A percentile compares a stretch with the other conserved stretches of the same genome.
phyloP scores from a whole-genome alignment of 2,329 filamentous ascomycete species.

The Stenocarpella maydis region DNA sequence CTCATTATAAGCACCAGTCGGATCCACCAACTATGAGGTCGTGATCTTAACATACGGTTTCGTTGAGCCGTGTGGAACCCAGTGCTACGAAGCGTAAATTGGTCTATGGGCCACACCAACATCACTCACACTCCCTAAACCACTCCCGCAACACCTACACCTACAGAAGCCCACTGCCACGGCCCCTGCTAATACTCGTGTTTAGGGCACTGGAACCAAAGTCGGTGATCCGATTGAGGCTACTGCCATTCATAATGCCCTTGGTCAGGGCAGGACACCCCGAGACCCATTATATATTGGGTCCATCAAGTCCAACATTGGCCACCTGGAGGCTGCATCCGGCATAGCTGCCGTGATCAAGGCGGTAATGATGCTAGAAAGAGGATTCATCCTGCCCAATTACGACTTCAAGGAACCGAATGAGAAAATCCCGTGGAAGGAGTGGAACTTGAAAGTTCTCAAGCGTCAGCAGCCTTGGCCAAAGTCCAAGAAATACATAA shows the following conservation, averaged over 20 bases:
- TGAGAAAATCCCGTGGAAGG: constrained; percentile 56
- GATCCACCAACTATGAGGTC: no score
- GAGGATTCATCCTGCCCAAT: constrained; percentile 59
- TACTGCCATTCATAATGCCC: constrained; percentile 48
- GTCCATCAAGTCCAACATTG: constrained; percentile 51
- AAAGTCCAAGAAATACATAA: constrained; percentile 57
- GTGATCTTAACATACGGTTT: no score
- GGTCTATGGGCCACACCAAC: no score
- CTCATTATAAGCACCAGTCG: neutral
- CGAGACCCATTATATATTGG: constrained; percentile 45
- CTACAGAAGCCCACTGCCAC: no score
- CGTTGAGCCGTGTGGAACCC: no score
- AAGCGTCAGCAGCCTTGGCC: constrained; percentile 55
- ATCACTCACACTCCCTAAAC: no score
- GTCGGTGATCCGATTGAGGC: constrained; percentile 58
- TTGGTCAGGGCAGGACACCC: constrained; percentile 41
- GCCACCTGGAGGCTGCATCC: constrained; percentile 60
- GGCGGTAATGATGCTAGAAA: constrained; percentile 59
- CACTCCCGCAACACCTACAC: no score
- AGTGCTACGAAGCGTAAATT: no score
- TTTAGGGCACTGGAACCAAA: constrained; percentile 57
- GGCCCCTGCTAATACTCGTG: constrained; percentile 28
- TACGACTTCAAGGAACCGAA: constrained; percentile 59
- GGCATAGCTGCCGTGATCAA: constrained; percentile 62
- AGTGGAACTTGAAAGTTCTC: constrained; percentile 60